Conservation (phyloP, 306 rosid species). For the Dryas alaskensis region DNA sequence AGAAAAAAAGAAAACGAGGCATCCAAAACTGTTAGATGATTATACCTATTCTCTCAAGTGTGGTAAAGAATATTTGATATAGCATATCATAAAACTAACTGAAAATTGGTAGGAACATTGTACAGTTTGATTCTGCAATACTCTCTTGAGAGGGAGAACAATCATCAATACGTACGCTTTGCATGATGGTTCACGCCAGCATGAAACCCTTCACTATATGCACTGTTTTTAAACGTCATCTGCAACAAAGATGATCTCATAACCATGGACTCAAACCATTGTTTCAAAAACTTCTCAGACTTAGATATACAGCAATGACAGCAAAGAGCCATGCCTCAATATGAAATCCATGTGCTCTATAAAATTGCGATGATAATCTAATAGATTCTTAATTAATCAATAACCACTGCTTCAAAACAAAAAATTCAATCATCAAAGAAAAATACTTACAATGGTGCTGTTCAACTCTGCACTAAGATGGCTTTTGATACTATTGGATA, state of each 20-base stretch:
- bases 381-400: not conserved
- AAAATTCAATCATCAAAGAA: not conserved
- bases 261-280: not conserved
- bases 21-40: not conserved
- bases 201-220: constrained; percentile 90
- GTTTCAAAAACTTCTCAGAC: not conserved
- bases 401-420: not conserved
- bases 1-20: not conserved
- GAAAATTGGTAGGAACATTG: not conserved
- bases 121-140: not conserved
- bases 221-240: constrained; percentile 72
- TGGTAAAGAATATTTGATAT: not conserved
- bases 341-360: not conserved
- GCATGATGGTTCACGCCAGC: constrained; percentile 56
- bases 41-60: not conserved
- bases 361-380: not conserved
- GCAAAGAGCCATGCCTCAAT: not conserved
- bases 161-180: constrained; percentile 27
- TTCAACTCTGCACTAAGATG: constrained; percentile 64
- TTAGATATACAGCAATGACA: not conserved
- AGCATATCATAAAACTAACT: not conserved
- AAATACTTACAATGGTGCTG: constrained; percentile 69
- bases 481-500: constrained; percentile 56
- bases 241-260: constrained; percentile 24
- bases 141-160: not conserved